These are phyloP conservation scores for Toxicodendron radicans DNA, from an alignment of 345 rosid species.

Conservation along the genomic window DNA sequence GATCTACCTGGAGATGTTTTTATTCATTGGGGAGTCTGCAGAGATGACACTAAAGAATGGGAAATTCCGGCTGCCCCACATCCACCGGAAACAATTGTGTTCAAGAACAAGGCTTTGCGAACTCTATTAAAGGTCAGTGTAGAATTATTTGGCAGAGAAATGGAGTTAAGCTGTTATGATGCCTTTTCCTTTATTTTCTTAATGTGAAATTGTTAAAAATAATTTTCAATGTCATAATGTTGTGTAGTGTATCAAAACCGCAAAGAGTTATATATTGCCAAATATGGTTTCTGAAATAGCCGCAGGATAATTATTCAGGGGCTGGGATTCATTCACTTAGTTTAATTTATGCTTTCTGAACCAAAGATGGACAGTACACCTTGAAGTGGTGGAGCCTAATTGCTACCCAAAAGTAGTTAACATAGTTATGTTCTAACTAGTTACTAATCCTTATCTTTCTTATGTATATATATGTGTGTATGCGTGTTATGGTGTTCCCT, in stretches of 20 bases:
- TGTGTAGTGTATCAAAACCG: neutral
- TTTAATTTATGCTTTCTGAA: neutral
- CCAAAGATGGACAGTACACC: neutral
- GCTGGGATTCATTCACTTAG: neutral
- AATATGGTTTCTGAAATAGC: neutral
- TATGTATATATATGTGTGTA: neutral
- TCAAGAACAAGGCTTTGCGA: constrained; percentile 83
- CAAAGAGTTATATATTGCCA: neutral
- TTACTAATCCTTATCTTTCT: neutral
- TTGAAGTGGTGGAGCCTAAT: neutral
- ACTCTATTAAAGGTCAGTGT: constrained; percentile 67
- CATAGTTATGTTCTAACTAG: neutral
- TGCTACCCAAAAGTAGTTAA: neutral
- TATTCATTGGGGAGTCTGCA: constrained; percentile 99
- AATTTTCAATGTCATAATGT: neutral
- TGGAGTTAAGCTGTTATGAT: neutral
- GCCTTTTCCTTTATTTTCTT: neutral
- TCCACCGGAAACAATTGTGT: constrained; percentile 70
- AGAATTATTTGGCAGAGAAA: constrained; percentile 11
- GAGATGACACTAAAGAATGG: constrained; percentile 69
- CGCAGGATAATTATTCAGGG: neutral
- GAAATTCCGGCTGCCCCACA: constrained; percentile 76
- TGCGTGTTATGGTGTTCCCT: neutral
- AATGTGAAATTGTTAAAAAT: neutral
- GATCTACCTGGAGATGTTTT: constrained; percentile 81